Evolutionary conservation across 371 early-diverging fungal genomes (phyloP).

Genomic region (Saksenaea oblongispora): DNA sequence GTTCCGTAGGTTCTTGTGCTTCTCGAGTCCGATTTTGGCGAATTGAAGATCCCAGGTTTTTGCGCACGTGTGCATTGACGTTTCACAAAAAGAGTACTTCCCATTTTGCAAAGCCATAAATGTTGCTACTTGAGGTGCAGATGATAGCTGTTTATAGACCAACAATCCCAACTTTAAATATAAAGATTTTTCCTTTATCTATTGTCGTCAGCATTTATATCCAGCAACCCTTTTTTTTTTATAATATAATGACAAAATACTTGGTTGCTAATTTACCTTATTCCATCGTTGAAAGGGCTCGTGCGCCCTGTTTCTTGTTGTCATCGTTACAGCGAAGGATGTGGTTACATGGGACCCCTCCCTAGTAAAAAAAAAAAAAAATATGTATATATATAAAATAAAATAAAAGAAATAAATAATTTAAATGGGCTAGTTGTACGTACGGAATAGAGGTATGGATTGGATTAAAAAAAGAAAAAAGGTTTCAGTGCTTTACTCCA

Average conservation of each 20-base stretch:
- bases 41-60: constrained; percentile 4
- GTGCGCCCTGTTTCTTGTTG: neutral
- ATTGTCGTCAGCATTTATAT: neutral
- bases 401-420: neutral
- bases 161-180: neutral
- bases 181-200: neutral
- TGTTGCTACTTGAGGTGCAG: constrained; percentile 9
- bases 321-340: neutral
- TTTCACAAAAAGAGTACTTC: constrained; percentile 7
- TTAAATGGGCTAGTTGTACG: too few relatives aligned
- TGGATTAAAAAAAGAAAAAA: neutral
- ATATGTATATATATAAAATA: neutral
- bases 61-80: neutral
- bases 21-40: neutral
- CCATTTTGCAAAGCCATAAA: constrained; percentile 20
- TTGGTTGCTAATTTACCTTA: neutral
- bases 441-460: too few relatives aligned
- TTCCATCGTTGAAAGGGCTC: neutral
- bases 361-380: too few relatives aligned
- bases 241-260: neutral
- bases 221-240: neutral
- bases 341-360: too few relatives aligned
- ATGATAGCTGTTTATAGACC: neutral
- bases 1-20: neutral
- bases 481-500: neutral